Percentiles rank a stretch among this genome's conserved stretches.
These are phyloP conservation scores for Basipetospora chlamydospora DNA, from an alignment of 2,329 filamentous ascomycete species.

Conservation along the genomic window DNA sequence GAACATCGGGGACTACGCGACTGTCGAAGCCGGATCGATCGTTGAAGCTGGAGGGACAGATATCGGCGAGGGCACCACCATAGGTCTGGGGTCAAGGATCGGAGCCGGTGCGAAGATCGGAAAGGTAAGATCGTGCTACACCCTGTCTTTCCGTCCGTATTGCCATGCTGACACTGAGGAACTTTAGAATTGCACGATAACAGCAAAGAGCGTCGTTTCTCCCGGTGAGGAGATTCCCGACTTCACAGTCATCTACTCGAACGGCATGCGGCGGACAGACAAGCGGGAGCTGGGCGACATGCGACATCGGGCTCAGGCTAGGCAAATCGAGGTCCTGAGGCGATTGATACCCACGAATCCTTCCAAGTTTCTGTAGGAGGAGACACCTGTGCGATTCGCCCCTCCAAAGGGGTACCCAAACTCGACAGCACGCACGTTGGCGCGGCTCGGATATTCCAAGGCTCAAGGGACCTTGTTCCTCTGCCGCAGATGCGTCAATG, in stretches of 20 bases:
- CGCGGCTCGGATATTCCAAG: not conserved
- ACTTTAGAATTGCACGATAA: slow-evolving; percentile 62
- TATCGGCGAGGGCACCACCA: slow-evolving; percentile 43
- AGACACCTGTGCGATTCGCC: not conserved
- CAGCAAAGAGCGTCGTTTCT: slow-evolving; percentile 44
- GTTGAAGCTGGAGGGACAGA: slow-evolving; percentile 49
- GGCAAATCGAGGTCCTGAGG: slow-evolving; percentile 53
- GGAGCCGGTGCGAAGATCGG: slow-evolving; percentile 47
- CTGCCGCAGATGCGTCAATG: no score
- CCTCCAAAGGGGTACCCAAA: not conserved
- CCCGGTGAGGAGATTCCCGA: slow-evolving; percentile 47
- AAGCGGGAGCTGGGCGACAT: slow-evolving; percentile 46
- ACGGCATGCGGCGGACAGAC: slow-evolving; percentile 43
- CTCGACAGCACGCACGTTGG: not conserved
- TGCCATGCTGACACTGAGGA: no score
- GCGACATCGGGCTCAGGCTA: slow-evolving; percentile 47
- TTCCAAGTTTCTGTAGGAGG: slow-evolving; percentile 23
- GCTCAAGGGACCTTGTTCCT: no score
- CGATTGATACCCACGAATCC: slow-evolving; percentile 53
- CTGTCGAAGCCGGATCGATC: slow-evolving; percentile 42
- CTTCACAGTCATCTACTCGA: slow-evolving; percentile 55
- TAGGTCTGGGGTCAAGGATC: slow-evolving; percentile 46
- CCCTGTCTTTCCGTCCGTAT: no score
- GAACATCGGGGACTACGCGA: slow-evolving; percentile 43
- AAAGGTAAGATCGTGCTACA: slow-evolving; percentile 38